These are phyloP conservation scores for Chamaecrista fasciculata DNA, from an alignment of 306 rosid genomes.

Conservation along the genomic window DNA sequence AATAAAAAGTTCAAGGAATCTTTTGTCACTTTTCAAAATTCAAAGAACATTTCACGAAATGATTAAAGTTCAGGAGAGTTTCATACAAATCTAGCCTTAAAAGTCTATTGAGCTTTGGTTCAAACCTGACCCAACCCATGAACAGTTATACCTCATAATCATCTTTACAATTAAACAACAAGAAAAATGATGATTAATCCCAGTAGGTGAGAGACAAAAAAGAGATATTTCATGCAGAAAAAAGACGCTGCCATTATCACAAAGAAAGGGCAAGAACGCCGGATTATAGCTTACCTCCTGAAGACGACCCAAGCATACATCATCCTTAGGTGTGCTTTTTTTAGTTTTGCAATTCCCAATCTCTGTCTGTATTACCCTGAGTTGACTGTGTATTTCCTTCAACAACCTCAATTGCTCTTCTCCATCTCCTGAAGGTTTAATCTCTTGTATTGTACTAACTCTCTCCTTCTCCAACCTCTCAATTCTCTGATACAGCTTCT, in stretches of 20 bases:
- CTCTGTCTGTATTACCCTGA: slow-evolving; percentile 53
- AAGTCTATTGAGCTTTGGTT: neutral
- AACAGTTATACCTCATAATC: neutral
- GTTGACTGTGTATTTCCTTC: slow-evolving; percentile 65
- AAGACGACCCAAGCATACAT: slow-evolving; percentile 38
- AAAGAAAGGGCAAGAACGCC: slow-evolving; percentile 18
- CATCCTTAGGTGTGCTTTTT: slow-evolving; percentile 41
- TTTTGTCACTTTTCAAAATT: no score
- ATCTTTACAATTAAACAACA: neutral
- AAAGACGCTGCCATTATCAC: neutral
- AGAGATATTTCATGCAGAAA: neutral
- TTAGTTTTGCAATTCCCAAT: slow-evolving; percentile 42
- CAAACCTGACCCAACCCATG: neutral
- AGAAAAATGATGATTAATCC: slow-evolving; percentile 15
- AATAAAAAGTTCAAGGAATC: no score
- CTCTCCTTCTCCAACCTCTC: slow-evolving; percentile 63
- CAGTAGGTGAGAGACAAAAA: neutral
- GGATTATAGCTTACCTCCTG: slow-evolving; percentile 53
- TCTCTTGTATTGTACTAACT: slow-evolving; percentile 47
- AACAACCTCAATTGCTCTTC: slow-evolving; percentile 65
- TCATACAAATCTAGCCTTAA: no score
- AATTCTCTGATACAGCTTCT: slow-evolving; percentile 52
- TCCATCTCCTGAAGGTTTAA: slow-evolving; percentile 44
- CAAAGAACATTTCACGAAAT: no score
- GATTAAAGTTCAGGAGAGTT: no score